A percentile compares a stretch with the other conserved stretches of the same genome.
phyloP scores from a whole-genome alignment of 176 grass and related monocot genomes.

The Bonia amplexicaulis region DNA sequence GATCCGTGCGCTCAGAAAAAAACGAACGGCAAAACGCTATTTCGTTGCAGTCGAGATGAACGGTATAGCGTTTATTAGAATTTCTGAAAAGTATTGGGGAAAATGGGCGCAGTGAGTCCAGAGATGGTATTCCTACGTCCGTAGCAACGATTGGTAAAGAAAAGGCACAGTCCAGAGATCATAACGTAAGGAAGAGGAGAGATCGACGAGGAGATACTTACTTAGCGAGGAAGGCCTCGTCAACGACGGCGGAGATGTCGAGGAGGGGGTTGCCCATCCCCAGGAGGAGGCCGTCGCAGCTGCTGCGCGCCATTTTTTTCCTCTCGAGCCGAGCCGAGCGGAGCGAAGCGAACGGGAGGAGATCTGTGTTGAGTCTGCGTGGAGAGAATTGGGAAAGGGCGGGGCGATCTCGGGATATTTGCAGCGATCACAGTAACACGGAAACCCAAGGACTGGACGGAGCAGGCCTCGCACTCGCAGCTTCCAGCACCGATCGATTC shows the following conservation, averaged over 20 bases:
- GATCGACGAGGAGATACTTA: not conserved
- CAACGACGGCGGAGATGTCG: constrained; percentile 89
- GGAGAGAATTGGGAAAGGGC: not conserved
- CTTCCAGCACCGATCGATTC: too few species aligned
- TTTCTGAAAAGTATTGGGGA: too few species aligned
- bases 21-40: too few species aligned
- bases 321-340: not conserved
- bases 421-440: not conserved
- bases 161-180: not conserved
- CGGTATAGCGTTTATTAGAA: too few species aligned
- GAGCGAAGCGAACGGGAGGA: not conserved
- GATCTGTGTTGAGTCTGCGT: not conserved
- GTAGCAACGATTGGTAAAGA: too few species aligned
- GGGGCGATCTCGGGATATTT: not conserved
- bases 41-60: too few species aligned
- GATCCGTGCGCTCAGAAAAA: too few species aligned
- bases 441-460: too few species aligned
- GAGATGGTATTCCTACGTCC: too few species aligned
- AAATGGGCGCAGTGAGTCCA: too few species aligned
- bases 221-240: constrained; percentile 75
- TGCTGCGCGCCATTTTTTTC: constrained; percentile 17
- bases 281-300: constrained; percentile 64
- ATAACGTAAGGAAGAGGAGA: too few species aligned
- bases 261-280: constrained; percentile 98
- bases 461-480: too few species aligned